phyloP scores from a whole-genome alignment of 768 basidiomycete species.

The Amanita polypyramis region DNA sequence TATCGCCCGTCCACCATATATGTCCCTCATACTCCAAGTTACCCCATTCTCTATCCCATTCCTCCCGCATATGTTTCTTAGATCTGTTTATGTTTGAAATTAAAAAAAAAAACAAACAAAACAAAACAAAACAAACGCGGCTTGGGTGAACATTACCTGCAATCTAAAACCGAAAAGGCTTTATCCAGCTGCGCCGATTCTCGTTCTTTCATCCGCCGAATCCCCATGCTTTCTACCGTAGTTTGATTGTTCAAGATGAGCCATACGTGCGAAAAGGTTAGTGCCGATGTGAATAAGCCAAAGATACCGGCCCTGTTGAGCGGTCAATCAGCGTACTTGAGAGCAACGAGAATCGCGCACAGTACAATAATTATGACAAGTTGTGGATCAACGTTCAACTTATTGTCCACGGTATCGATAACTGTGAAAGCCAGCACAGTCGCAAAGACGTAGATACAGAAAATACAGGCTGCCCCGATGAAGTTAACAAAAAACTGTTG shows the following conservation, averaged over 20 bases:
- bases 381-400: slow-evolving; percentile 45
- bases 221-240: slow-evolving; percentile 69
- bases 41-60: slow-evolving; percentile 83
- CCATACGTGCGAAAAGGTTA: slow-evolving; percentile 48
- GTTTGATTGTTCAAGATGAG: slow-evolving; percentile 57
- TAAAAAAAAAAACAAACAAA: too few relatives aligned
- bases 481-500: slow-evolving; percentile 79
- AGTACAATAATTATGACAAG: slow-evolving; percentile 63
- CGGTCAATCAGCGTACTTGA: not conserved
- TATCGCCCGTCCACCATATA: slow-evolving; percentile 75
- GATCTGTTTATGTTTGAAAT: too few relatives aligned
- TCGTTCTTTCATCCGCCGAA: slow-evolving; percentile 50
- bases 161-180: slow-evolving; percentile 43
- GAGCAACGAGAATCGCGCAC: slow-evolving; percentile 29
- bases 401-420: slow-evolving; percentile 15
- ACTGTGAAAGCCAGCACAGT: slow-evolving; percentile 49
- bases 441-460: slow-evolving; percentile 51
- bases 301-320: slow-evolving; percentile 55
- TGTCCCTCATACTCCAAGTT: slow-evolving; percentile 64
- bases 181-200: slow-evolving; percentile 42
- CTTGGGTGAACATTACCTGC: too few relatives aligned
- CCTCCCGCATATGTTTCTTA: slow-evolving; percentile 30
- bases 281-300: slow-evolving; percentile 50
- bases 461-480: slow-evolving; percentile 48
- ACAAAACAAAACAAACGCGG: too few relatives aligned